Percentiles rank a stretch among this genome's conserved stretches.
Conservation (phyloP, 441 rosid species). For the Brassica hybrid region DNA sequence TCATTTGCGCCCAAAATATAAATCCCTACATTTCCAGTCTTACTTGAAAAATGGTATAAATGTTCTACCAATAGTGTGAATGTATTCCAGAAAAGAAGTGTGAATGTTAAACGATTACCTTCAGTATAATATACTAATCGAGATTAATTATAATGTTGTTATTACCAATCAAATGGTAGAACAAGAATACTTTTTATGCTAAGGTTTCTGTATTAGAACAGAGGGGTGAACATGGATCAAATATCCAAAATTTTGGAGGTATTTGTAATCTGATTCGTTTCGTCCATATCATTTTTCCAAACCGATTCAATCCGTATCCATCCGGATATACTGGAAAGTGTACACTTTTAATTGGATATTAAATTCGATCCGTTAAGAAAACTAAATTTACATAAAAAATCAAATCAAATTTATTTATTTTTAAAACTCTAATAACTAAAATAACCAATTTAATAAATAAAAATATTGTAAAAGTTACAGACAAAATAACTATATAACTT, state of each 20-base stretch:
- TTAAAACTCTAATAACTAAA: no score
- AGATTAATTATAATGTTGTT: conserved; percentile 13
- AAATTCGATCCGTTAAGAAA: no score
- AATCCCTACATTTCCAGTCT: background rate
- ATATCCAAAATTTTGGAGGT: background rate
- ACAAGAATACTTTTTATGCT: background rate
- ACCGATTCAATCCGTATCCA: background rate
- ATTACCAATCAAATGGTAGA: background rate
- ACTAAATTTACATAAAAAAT: no score
- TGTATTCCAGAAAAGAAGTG: conserved; percentile 29
- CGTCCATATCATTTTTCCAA: background rate
- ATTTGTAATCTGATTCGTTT: no score
- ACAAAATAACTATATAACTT: no score
- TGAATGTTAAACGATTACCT: conserved; percentile 29
- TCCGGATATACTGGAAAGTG: background rate
- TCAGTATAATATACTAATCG: background rate
- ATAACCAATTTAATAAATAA: no score
- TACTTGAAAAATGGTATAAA: conserved; percentile 13
- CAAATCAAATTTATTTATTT: background rate
- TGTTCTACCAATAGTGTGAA: conserved; percentile 34
- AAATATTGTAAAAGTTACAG: no score
- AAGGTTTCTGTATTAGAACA: background rate
- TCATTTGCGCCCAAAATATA: conserved; percentile 15
- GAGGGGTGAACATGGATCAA: background rate
- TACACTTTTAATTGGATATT: background rate